A percentile compares a stretch with the other conserved stretches of the same genome.
Evolutionary conservation across 1,284 basidiomycete genomes (phyloP).

Genomic region (Austroboletus niveus): DNA sequence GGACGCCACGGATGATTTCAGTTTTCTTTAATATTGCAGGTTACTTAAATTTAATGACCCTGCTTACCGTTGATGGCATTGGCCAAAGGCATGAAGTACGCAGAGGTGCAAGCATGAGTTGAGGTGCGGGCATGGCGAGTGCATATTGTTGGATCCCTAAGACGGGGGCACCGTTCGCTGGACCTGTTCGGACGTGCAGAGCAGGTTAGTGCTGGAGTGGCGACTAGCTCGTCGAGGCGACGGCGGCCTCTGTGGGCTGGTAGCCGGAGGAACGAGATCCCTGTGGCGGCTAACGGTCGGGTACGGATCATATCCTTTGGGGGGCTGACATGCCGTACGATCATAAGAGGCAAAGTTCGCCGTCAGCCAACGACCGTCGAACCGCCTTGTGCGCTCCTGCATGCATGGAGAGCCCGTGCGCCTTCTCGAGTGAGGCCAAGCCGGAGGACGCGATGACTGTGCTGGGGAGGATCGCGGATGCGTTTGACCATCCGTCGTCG

Average conservation of each 20-base stretch:
- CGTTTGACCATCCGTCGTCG: conserved; percentile 27
- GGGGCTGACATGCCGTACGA: conserved; percentile 16
- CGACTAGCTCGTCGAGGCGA: neutral
- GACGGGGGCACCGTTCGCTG: too few species aligned
- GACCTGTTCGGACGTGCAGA: too few species aligned
- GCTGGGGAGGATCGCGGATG: conserved; percentile 29
- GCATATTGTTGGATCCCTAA: too few species aligned
- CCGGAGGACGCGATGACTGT: conserved; percentile 21
- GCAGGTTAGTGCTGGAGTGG: neutral
- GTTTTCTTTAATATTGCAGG: too few species aligned
- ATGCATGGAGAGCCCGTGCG: conserved; percentile 10
- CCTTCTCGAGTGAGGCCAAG: neutral
- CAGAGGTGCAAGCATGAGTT: too few species aligned
- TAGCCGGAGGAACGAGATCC: neutral
- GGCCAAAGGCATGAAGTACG: too few species aligned
- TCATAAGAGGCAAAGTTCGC: conserved; percentile 2
- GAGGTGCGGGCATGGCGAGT: too few species aligned
- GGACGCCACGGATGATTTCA: neutral
- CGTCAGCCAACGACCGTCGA: conserved; percentile 7
- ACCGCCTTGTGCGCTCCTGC: neutral
- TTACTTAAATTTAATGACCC: too few species aligned
- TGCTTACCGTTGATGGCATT: too few species aligned
- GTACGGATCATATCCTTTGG: neutral
- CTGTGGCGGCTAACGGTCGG: conserved; percentile 12
- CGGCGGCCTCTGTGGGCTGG: neutral